These are phyloP conservation scores for Suhomyces xylopsoci DNA, from an alignment of 805 yeast genomes.

Conservation along the genomic window DNA sequence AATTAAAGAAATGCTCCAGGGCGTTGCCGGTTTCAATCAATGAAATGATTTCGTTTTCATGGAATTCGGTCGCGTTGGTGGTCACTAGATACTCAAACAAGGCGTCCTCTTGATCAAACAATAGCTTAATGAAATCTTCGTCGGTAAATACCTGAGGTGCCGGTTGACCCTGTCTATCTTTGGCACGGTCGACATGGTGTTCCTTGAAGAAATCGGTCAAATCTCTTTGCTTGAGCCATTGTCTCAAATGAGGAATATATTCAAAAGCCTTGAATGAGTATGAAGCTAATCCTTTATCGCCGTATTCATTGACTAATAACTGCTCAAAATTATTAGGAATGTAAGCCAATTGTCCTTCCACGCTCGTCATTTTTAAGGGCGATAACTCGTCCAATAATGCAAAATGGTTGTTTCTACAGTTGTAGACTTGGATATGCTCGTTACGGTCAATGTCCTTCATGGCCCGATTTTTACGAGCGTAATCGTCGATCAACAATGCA, in stretches of 20 bases:
- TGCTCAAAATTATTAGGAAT: conserved; percentile 31
- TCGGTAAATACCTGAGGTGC: conserved; percentile 10
- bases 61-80: conserved; percentile 30
- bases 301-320: conserved; percentile 30
- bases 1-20: conserved; percentile 7
- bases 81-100: conserved; percentile 29
- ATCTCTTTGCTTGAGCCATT: conserved; percentile 44
- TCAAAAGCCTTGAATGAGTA: conserved; percentile 37
- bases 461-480: background rate
- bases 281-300: conserved; percentile 5
- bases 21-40: conserved; percentile 7
- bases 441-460: conserved; percentile 22
- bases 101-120: conserved; percentile 22
- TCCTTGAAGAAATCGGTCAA: conserved; percentile 1
- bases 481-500: background rate
- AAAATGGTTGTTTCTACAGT: conserved; percentile 40
- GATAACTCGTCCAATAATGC: conserved; percentile 24
- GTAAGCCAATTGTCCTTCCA: conserved; percentile 36
- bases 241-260: conserved; percentile 51
- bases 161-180: background rate
- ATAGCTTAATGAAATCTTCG: conserved; percentile 23
- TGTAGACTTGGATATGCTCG: conserved; percentile 25
- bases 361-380: conserved; percentile 30
- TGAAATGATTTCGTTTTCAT: conserved; percentile 25
- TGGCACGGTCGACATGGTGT: conserved; percentile 6